These are phyloP conservation scores for Stagonosporopsis rhizophila DNA, from an alignment of 2,329 filamentous ascomycete genomes.

Conservation along the genomic window DNA sequence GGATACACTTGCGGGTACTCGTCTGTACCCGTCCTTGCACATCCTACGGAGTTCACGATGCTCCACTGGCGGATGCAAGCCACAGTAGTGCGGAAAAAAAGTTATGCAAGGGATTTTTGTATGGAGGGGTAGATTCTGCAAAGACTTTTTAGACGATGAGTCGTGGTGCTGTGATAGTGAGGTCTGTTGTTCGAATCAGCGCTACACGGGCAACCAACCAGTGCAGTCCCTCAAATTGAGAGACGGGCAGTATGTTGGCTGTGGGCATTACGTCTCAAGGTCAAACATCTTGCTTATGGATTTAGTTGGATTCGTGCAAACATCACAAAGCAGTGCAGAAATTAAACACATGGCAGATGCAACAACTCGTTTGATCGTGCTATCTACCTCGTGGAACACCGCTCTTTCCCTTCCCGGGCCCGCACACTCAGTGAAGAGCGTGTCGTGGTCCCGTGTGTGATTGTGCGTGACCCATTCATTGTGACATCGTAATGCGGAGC, in stretches of 20 bases:
- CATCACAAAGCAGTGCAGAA: not conserved
- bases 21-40: conserved; percentile 16
- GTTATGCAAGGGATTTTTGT: conserved; percentile 15
- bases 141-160: not conserved
- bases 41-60: conserved; percentile 11
- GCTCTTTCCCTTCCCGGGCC: conserved; percentile 28
- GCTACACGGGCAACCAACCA: not conserved
- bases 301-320: no score
- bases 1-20: conserved; percentile 13
- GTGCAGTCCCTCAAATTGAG: no score
- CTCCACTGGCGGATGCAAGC: conserved; percentile 7
- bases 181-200: not conserved
- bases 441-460: conserved; percentile 10
- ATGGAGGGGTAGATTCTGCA: conserved; percentile 1
- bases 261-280: no score
- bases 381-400: conserved; percentile 36
- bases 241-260: no score
- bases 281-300: no score
- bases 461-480: conserved; percentile 11
- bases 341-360: conserved; percentile 22
- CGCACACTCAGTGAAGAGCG: conserved; percentile 21
- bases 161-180: not conserved
- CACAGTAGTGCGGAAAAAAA: conserved; percentile 9
- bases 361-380: conserved; percentile 42
- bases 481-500: conserved; percentile 13